Evolutionary conservation across 140 eudicot genomes (phyloP), one percentile per base, ranked within the genome.

Genomic region (Stevia rebaudiana): DNA sequence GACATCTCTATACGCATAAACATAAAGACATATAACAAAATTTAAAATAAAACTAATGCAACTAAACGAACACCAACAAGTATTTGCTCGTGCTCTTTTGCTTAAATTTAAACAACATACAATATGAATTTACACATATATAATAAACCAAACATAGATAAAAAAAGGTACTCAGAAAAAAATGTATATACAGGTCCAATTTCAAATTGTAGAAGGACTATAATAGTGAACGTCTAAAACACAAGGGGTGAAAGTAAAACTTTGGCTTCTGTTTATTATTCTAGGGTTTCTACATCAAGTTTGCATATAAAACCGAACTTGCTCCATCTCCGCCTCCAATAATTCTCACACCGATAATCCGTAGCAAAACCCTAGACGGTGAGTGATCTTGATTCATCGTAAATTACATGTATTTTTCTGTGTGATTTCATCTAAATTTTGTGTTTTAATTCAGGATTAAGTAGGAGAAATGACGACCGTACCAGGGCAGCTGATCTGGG

Each of bases 401-500:
- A 8, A 11, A 24, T 37, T 0, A 11, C 19, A 12, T 35, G 0
- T 9, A 0, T 35, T 35, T n/a, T 17, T 50, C 43, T 65, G 21
- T 65, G 1, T n/a, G 23, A n/a, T 42, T 42, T 63, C 33, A 43
- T 19, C n/a, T 41, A 21, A 72, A 30, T 31, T 13, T 12, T 66
- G 40, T 48, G n/a, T 12, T 21, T 15, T 16, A 11, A 8, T 11
- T 12, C 67, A 74, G 69, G 74, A 19, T 50, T 50, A 18, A 67
- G n/a, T 13, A 37, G 77, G 57, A 67, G 81, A 72, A 67, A 91
- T 91, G 98, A 80, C 98, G 12, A 84, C 91, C 8, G 95, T 91
- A 1, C 95, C 98, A 24, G 98, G 95, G 40, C 86, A 89, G 51
- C 75, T 91, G 75, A 75, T 87, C 1, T 91, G 98, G 98, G 98